phyloP scores from a whole-genome alignment of 805 yeast genomes.

The Nakazawaea ernobii region DNA sequence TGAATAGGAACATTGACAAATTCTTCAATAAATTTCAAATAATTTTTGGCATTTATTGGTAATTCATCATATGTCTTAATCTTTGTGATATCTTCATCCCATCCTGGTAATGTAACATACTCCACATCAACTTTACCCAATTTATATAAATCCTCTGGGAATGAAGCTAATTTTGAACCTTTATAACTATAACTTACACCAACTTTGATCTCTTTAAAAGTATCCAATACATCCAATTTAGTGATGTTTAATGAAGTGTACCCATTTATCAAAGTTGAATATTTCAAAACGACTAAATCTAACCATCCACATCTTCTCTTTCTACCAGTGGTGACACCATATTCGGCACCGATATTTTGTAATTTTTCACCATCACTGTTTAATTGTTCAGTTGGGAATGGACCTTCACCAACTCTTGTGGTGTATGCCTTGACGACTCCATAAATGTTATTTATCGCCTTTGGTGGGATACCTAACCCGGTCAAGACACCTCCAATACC shows the following conservation, averaged over 20 bases:
- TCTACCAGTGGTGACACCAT: constrained; percentile 97
- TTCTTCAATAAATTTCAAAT: constrained; percentile 81
- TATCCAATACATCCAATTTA: constrained; percentile 90
- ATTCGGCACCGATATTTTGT: constrained; percentile 91
- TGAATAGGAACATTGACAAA: constrained; percentile 78
- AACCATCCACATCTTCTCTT: constrained; percentile 99
- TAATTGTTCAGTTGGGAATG: constrained; percentile 97
- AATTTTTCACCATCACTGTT: constrained; percentile 80
- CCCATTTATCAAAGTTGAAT: constrained; percentile 89
- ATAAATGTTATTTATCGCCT: constrained; percentile 67
- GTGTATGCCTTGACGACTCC: constrained; percentile 99
- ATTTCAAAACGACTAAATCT: constrained; percentile 89
- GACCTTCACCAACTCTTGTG: constrained; percentile 98
- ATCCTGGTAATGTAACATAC: constrained; percentile 89
- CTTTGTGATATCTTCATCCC: constrained; percentile 80
- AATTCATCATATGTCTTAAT: constrained; percentile 66
- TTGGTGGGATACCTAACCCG: constrained; percentile 96
- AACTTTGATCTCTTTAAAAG: constrained; percentile 81
- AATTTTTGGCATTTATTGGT: constrained; percentile 83
- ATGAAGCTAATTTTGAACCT: constrained; percentile 68
- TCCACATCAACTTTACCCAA: constrained; percentile 90
- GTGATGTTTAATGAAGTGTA: constrained; percentile 93
- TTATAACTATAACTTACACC: constrained; percentile 79
- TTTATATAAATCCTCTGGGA: constrained; percentile 87
- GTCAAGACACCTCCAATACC: constrained; percentile 98